phyloP scores from a whole-genome alignment of 23 red algal species.

The Gracilaria caudata region DNA sequence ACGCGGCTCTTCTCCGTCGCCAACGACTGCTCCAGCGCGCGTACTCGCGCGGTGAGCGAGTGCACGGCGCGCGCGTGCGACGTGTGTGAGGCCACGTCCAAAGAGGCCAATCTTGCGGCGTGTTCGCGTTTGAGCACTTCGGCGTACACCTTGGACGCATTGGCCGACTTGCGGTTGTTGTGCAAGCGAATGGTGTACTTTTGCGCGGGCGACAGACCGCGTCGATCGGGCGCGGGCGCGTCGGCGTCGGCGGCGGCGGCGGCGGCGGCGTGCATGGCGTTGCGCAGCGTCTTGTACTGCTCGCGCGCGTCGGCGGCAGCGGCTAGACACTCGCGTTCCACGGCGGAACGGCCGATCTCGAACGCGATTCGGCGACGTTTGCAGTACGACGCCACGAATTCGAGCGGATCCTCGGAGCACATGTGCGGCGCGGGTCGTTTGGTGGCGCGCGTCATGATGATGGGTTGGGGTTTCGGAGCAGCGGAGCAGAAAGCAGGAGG shows the following conservation, averaged over 20 bases:
- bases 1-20: not conserved
- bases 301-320: slow-evolving; percentile 31
- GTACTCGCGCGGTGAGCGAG: not conserved
- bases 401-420: slow-evolving; percentile 19
- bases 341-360: slow-evolving; percentile 16
- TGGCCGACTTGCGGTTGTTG: slow-evolving; percentile 63
- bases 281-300: slow-evolving; percentile 35
- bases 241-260: not conserved
- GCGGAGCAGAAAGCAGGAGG: not conserved
- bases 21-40: not conserved
- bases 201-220: slow-evolving; percentile 42
- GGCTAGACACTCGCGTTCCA: slow-evolving; percentile 14
- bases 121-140: slow-evolving; percentile 56
- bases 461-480: not conserved
- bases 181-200: slow-evolving; percentile 65
- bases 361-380: slow-evolving; percentile 10
- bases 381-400: slow-evolving; percentile 31
- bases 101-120: not conserved
- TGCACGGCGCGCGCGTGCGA: not conserved
- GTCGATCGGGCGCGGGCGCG: too few relatives aligned
- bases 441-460: not conserved
- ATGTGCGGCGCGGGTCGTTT: not conserved
- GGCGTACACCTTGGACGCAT: slow-evolving; percentile 49
- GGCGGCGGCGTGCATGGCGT: not conserved
- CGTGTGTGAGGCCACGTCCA: not conserved